phyloP scores from a whole-genome alignment of 2,329 filamentous ascomycete species.

The Pseudogymnoascus sp. region DNA sequence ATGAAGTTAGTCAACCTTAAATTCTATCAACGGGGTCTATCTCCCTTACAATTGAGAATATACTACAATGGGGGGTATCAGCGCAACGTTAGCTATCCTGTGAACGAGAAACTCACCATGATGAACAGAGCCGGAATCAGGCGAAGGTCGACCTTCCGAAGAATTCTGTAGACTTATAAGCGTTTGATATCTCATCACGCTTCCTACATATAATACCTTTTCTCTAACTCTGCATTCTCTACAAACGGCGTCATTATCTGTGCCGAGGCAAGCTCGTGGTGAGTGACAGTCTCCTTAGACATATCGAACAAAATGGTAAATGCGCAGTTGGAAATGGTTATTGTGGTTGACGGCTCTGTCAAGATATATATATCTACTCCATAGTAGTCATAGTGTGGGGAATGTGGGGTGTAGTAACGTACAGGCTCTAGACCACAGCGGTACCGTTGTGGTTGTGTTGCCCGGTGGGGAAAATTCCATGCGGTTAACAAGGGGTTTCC shows the following conservation, averaged over 20 bases:
- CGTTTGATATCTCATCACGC: background rate
- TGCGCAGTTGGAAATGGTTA: background rate
- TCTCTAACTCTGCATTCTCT: constrained; percentile 12
- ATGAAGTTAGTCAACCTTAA: background rate
- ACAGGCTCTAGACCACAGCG: background rate
- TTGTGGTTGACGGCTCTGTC: background rate
- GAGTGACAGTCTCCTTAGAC: background rate
- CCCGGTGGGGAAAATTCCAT: background rate
- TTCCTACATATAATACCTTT: constrained; percentile 10
- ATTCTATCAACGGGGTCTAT: background rate
- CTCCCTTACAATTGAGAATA: constrained; percentile 10
- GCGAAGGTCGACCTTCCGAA: constrained; percentile 14
- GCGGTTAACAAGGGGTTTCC: background rate
- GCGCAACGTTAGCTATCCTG: background rate
- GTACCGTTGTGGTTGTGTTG: background rate
- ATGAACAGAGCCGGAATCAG: constrained; percentile 14
- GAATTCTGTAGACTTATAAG: constrained; percentile 11
- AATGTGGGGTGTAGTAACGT: background rate
- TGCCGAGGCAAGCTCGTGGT: constrained; percentile 1
- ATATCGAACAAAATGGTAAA: background rate
- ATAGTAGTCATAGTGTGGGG: background rate
- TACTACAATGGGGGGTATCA: background rate
- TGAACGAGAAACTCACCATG: background rate
- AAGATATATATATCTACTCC: background rate
- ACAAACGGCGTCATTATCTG: constrained; percentile 6